Base-by-base conservation (phyloP, 139 green algal species). In the Desmodesmus armatus region DNA sequence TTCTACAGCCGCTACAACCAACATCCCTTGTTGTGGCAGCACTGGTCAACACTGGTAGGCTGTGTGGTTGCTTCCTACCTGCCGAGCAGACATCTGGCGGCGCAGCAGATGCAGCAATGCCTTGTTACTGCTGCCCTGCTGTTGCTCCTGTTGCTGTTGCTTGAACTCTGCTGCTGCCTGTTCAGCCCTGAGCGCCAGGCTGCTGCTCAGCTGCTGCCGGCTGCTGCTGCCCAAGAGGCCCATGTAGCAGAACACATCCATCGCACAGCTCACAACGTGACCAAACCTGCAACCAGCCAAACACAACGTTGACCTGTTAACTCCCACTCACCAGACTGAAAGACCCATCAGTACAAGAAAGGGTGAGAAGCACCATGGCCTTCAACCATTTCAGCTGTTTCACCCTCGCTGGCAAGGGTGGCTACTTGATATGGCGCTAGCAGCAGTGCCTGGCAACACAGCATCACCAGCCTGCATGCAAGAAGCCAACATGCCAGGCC, bases 191-290 rank as follows among this genome's bases (percentile, higher is more conserved):
- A 78, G 55, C 15, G 40, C 63, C 77, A 85, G 31, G 33, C 71
- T 40, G 58, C 5, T 2, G 33, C 33, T 65, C 25, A 87, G 67
- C 47, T 13, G 27, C 25, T 58, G 44, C 11, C 53, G 40, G 1
- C 6, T 25, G 1, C 13, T 41, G 19, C 43, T 60, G n/a, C 41
- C 55, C 25, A 88, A 43, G 21, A 69, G 27, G 3, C 60, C 2
- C 9, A 88, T 41, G 85, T 92, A 92, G n/a, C 78, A 47, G 2
- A 85, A 80, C 0, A 94, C 70, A 55, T 94, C 91, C 19, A 88
- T 86, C 25, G 91, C 85, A 66, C 91, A 94, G 81, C 89, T 92
- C 31, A 87, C 60, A 33, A 93, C 44, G 60, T 88, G 81, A 33
- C 90, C 86, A 29, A 87, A 58, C 62, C 80, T 85, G 80, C 43